Evolutionary conservation across 768 basidiomycete species (phyloP).

Genomic region (Boletus vermiculosoides): DNA sequence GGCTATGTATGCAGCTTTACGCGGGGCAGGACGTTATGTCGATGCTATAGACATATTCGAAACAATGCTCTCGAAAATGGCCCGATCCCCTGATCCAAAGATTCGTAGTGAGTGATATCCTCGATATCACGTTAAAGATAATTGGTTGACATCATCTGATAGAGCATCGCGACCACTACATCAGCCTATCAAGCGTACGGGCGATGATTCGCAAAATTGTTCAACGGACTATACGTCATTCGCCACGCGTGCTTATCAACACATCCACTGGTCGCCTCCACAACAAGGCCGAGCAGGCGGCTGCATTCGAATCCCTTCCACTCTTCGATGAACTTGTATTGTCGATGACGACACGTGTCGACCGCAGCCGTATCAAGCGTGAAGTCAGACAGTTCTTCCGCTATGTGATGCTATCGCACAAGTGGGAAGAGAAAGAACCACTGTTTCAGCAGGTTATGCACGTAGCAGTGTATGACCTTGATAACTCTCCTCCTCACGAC

Average conservation of each 20-base stretch:
- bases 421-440: slow-evolving; percentile 4
- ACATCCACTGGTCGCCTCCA: background rate
- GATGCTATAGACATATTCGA: background rate
- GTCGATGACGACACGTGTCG: background rate
- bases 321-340: background rate
- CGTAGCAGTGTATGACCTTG: background rate
- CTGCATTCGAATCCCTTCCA: background rate
- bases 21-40: background rate
- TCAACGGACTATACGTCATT: background rate
- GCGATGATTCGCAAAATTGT: background rate
- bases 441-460: background rate
- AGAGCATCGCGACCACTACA: background rate
- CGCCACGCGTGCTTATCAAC: background rate
- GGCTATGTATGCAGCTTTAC: background rate
- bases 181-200: background rate
- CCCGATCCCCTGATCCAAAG: background rate
- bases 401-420: slow-evolving; percentile 8
- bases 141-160: background rate
- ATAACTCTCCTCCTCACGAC: background rate
- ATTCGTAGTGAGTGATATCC: background rate
- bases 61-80: background rate
- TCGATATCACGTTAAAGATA: too few relatives aligned
- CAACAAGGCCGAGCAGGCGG: background rate
- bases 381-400: slow-evolving; percentile 1
- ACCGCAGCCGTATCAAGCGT: background rate